phyloP scores from a whole-genome alignment of 768 basidiomycete species.

The Pleurotus tuber-regium region DNA sequence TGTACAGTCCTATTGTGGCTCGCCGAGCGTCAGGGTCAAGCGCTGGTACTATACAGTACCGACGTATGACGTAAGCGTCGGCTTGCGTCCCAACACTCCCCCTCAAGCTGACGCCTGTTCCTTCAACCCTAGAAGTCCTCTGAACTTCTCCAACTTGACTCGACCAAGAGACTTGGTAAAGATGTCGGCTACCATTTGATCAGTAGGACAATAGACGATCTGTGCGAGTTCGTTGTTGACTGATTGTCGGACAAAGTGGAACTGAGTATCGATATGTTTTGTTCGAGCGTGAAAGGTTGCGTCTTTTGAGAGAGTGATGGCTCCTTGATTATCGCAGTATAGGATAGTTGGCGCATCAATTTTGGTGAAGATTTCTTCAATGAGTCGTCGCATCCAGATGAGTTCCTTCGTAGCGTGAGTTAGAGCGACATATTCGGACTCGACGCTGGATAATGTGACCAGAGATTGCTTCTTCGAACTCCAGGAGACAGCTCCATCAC shows the following conservation, averaged over 20 bases:
- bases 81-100: not conserved
- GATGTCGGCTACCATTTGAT: constrained; percentile 24
- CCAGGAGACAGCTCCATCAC: too few relatives aligned
- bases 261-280: constrained; percentile 29
- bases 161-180: constrained; percentile 18
- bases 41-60: too few relatives aligned
- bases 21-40: too few relatives aligned
- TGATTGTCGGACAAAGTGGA: constrained; percentile 21
- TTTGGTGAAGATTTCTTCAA: constrained; percentile 17
- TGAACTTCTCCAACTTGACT: not conserved
- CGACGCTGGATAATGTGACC: constrained; percentile 16
- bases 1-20: too few relatives aligned
- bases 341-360: too few relatives aligned
- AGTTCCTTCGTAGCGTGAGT: constrained; percentile 16
- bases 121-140: not conserved
- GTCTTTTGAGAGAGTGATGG: too few relatives aligned
- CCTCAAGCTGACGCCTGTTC: not conserved
- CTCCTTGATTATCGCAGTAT: too few relatives aligned
- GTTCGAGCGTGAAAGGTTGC: constrained; percentile 22
- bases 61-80: too few relatives aligned
- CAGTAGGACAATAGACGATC: constrained; percentile 7
- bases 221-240: constrained; percentile 6
- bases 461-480: too few relatives aligned
- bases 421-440: constrained; percentile 17
- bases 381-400: constrained; percentile 25